Percentiles rank a stretch among this genome's conserved stretches.
phyloP scores from a whole-genome alignment of 192 early-diverging fungal genomes.

The Backusella sp. region DNA sequence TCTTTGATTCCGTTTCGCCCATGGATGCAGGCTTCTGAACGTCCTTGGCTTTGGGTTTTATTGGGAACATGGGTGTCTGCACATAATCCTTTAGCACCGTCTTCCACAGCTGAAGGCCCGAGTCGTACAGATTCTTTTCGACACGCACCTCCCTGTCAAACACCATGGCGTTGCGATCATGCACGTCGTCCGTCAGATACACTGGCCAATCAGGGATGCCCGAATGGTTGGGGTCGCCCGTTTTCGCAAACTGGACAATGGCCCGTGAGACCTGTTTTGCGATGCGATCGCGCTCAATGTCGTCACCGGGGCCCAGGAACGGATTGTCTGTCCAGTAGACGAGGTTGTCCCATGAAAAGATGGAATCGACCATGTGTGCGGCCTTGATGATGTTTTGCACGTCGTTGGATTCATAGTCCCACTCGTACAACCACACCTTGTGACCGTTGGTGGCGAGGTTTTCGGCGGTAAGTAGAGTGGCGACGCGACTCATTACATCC shows the following conservation, averaged over 20 bases:
- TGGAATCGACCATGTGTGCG: slow-evolving; percentile 24
- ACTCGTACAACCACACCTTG: slow-evolving; percentile 23
- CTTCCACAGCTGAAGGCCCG: slow-evolving; percentile 17
- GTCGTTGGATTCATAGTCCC: slow-evolving; percentile 32
- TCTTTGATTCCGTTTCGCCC: not conserved
- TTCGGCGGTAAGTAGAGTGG: slow-evolving; percentile 16
- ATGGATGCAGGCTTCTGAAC: not conserved
- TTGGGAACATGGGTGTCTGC: slow-evolving; percentile 14
- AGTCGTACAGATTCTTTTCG: slow-evolving; percentile 17
- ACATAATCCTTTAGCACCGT: slow-evolving; percentile 19
- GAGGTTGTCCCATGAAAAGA: slow-evolving; percentile 28
- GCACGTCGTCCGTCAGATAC: not conserved
- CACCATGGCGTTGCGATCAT: slow-evolving; percentile 11
- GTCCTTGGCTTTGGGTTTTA: not conserved
- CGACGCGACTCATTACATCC: slow-evolving; percentile 22
- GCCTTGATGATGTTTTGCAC: slow-evolving; percentile 29
- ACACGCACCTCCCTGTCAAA: slow-evolving; percentile 24
- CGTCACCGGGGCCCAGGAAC: slow-evolving; percentile 27
- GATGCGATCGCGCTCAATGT: slow-evolving; percentile 35
- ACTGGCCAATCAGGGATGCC: slow-evolving; percentile 30
- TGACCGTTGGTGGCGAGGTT: slow-evolving; percentile 2
- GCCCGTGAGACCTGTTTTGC: slow-evolving; percentile 35
- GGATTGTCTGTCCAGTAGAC: slow-evolving; percentile 25
- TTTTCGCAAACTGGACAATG: slow-evolving; percentile 38
- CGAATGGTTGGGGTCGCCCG: slow-evolving; percentile 39